A percentile compares a stretch with the other conserved stretches of the same genome.
phyloP scores from a whole-genome alignment of 2,329 filamentous ascomycete genomes.

The Elsinoe fawcettii region DNA sequence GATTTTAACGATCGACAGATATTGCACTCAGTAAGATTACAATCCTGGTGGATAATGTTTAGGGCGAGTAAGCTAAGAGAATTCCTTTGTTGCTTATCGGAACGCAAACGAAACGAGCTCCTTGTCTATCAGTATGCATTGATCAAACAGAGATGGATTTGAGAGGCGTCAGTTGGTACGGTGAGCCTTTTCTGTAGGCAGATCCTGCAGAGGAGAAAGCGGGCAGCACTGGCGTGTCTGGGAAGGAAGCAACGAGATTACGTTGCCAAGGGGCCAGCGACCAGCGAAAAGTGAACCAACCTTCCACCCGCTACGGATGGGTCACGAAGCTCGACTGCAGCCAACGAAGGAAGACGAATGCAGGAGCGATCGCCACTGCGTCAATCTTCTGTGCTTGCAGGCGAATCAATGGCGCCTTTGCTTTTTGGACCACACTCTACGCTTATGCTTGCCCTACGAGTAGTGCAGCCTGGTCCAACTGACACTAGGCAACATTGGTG shows the following conservation, averaged over 20 bases:
- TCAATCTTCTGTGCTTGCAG: slow-evolving; percentile 10
- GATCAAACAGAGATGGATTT: slow-evolving; percentile 1
- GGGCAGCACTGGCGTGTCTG: slow-evolving; percentile 7
- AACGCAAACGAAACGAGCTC: background rate
- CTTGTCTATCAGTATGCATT: background rate
- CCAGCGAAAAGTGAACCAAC: slow-evolving; percentile 10
- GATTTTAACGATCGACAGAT: slow-evolving; percentile 5
- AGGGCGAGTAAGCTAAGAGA: background rate
- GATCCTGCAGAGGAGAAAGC: background rate
- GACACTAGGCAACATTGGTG: slow-evolving; percentile 15
- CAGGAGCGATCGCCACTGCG: slow-evolving; percentile 14
- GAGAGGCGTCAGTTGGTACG: slow-evolving; percentile 4
- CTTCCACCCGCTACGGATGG: slow-evolving; percentile 13
- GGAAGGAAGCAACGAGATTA: slow-evolving; percentile 11
- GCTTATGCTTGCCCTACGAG: slow-evolving; percentile 16
- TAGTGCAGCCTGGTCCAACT: slow-evolving; percentile 14
- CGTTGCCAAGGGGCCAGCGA: slow-evolving; percentile 14
- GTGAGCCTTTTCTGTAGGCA: background rate
- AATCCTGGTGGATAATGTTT: slow-evolving; percentile 2
- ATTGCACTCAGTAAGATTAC: slow-evolving; percentile 1
- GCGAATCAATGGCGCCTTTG: slow-evolving; percentile 12
- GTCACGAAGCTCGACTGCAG: slow-evolving; percentile 1
- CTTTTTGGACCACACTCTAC: slow-evolving; percentile 14
- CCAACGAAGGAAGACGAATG: slow-evolving; percentile 11
- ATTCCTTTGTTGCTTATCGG: slow-evolving; percentile 9